These are phyloP conservation scores for Malassezia globosa DNA, from an alignment of 1,284 basidiomycete genomes.

Conservation along the genomic window DNA sequence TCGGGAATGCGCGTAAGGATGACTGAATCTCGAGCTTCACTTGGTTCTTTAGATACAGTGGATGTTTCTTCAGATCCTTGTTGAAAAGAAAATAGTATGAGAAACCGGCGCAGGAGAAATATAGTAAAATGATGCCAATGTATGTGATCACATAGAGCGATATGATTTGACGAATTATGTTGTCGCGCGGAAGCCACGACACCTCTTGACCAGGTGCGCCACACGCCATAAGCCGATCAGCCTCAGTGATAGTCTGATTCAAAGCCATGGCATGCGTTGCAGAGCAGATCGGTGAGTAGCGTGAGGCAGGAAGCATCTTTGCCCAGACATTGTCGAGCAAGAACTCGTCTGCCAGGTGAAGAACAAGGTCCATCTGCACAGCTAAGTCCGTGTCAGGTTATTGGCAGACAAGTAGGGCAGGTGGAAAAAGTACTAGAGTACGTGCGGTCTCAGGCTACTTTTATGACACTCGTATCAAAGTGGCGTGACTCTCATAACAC, in stretches of 20 bases:
- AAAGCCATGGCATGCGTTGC: background rate
- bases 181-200: constrained; percentile 30
- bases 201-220: constrained; percentile 3
- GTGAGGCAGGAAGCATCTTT: constrained; percentile 15
- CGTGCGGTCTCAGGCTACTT: background rate
- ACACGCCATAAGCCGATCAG: background rate
- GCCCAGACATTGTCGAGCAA: constrained; percentile 27
- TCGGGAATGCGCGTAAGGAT: constrained; percentile 67
- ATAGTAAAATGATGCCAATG: constrained; percentile 55
- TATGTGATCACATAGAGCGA: constrained; percentile 68
- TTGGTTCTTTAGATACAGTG: constrained; percentile 80
- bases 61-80: constrained; percentile 89
- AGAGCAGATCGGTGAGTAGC: background rate
- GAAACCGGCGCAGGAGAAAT: constrained; percentile 66
- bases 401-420: background rate
- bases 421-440: background rate
- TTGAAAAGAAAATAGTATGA: constrained; percentile 87
- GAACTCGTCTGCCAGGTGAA: constrained; percentile 26
- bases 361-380: constrained; percentile 32
- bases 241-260: constrained; percentile 1
- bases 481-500: constrained; percentile 22
- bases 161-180: constrained; percentile 56
- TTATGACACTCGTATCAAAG: background rate
- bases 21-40: constrained; percentile 64
- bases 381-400: constrained; percentile 24